These are phyloP conservation scores for Lactarius pseudohatsudake DNA, from an alignment of 768 basidiomycete species.

Conservation along the genomic window DNA sequence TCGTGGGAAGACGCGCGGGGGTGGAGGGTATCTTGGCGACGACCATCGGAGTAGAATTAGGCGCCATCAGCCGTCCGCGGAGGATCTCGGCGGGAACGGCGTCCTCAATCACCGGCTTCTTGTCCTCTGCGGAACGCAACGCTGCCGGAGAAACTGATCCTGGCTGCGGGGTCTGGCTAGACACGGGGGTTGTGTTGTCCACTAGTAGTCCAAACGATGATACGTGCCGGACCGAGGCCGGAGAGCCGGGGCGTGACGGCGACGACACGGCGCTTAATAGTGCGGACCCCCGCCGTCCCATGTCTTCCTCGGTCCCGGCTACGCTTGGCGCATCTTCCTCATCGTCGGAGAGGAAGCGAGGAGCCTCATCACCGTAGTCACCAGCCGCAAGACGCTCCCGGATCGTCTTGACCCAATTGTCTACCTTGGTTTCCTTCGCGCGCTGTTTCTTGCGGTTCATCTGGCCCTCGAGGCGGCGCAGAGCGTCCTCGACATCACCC, in stretches of 20 bases:
- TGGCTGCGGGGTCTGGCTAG: neutral
- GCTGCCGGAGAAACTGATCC: neutral
- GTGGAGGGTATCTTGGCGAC: conserved; percentile 38
- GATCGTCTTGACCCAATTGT: conserved; percentile 77
- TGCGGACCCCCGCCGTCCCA: conserved; percentile 3
- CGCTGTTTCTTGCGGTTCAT: conserved; percentile 71
- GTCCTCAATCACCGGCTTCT: conserved; percentile 57
- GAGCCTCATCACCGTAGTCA: conserved; percentile 61
- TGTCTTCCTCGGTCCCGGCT: neutral
- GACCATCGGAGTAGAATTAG: conserved; percentile 29
- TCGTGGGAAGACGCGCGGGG: conserved; percentile 30
- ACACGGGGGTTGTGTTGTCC: conserved; percentile 23
- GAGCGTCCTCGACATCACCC: conserved; percentile 81
- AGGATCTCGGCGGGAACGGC: conserved; percentile 67
- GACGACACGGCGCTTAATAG: conserved; percentile 20
- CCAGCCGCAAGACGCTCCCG: conserved; percentile 63
- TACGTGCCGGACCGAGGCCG: conserved; percentile 23
- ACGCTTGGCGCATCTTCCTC: conserved; percentile 37
- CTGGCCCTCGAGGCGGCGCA: conserved; percentile 80
- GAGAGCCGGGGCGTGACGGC: conserved; percentile 22
- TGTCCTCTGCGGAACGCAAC: conserved; percentile 37
- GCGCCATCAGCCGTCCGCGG: conserved; percentile 50
- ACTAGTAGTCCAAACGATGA: conserved; percentile 16
- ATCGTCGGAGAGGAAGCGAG: conserved; percentile 53
- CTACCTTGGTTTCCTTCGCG: conserved; percentile 73